Base-by-base conservation (phyloP, 192 early-diverging fungal species). In the Irineochytrium annulatum region DNA sequence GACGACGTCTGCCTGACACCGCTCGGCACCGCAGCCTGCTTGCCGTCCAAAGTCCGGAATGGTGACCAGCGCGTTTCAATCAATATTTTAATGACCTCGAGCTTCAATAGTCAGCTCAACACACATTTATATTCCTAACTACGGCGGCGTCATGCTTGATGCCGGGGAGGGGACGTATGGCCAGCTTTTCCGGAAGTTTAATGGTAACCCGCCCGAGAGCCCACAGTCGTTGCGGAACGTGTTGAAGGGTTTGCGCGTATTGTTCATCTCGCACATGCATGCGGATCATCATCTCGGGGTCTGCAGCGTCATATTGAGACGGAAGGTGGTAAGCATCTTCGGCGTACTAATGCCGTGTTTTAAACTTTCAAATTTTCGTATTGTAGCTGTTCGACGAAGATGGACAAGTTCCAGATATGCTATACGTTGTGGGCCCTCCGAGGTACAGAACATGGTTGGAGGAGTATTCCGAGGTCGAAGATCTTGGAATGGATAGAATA, bases 261-360 rank as follows among this genome's bases (percentile, higher is more conserved):
- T 98, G 54, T 95, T 92, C 72, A 77, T 98, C 5, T 94, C 91
- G 30, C 95, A 98, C 65, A 71, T 98, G 74, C 95, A 98, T 68
- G 95, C 94, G 24, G 95, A 98, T 70, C 95, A 98, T 62, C 95
- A 96, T 65, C 70, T 98, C 19, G 95, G 95, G 2, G 70, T 86
- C 6, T 72, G 89, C 3, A 65, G 81, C 24, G 51, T 98, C 26
- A 71, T 98, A 51, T 71, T 61, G 11, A 24, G 13, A 20, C 8
- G 46, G 24, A 8, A 49, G 26, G 5, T 8, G 46, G 46, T 49
- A 49, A 22, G 46, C 24, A 22, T 41, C 11, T n/a, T 41, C 37
- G 37, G 37, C 11, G 37, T n/a, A n/a, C 37, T 41, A 8, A 13
- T 13, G 11, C 37, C n/a, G 8, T 41, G 8, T 41, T 41, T 41